Evolutionary conservation across 2,329 filamentous ascomycete species (phyloP).

Genomic region (Pseudocercospora pini-densiflorae): DNA sequence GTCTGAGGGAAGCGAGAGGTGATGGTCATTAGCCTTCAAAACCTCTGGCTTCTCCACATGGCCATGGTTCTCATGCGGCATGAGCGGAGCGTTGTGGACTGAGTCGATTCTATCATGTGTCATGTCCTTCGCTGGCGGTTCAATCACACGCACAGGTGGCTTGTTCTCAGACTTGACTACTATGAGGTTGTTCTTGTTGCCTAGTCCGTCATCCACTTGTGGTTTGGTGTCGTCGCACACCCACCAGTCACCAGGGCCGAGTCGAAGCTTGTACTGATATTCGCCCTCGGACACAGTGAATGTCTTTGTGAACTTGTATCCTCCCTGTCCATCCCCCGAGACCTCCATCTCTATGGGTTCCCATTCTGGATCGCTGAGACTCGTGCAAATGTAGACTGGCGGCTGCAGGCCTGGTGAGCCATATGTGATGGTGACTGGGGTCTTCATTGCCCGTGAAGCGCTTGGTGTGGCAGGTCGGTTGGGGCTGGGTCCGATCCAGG

Average conservation of each 20-base stretch:
- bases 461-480: slow-evolving; percentile 22
- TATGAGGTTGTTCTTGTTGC: slow-evolving; percentile 60
- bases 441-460: slow-evolving; percentile 35
- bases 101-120: slow-evolving; percentile 19
- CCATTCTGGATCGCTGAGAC: slow-evolving; percentile 71
- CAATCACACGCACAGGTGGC: slow-evolving; percentile 11
- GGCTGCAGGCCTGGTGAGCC: slow-evolving; percentile 63
- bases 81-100: slow-evolving; percentile 17
- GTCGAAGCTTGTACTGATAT: slow-evolving; percentile 76
- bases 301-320: slow-evolving; percentile 62
- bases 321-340: slow-evolving; percentile 50
- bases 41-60: slow-evolving; percentile 12
- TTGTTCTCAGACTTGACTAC: slow-evolving; percentile 36
- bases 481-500: slow-evolving; percentile 38
- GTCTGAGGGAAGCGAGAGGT: slow-evolving; percentile 5
- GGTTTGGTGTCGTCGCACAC: slow-evolving; percentile 66
- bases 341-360: slow-evolving; percentile 67
- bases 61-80: slow-evolving; percentile 15
- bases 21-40: not conserved
- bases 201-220: slow-evolving; percentile 57
- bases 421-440: slow-evolving; percentile 64
- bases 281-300: slow-evolving; percentile 61
- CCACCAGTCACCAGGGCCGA: slow-evolving; percentile 72
- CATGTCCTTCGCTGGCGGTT: slow-evolving; percentile 11
- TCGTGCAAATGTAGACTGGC: slow-evolving; percentile 72